A percentile compares a stretch with the other conserved stretches of the same genome.
Evolutionary conservation across 305 asterid genomes (phyloP).

Genomic region (Ajuga reptans): DNA sequence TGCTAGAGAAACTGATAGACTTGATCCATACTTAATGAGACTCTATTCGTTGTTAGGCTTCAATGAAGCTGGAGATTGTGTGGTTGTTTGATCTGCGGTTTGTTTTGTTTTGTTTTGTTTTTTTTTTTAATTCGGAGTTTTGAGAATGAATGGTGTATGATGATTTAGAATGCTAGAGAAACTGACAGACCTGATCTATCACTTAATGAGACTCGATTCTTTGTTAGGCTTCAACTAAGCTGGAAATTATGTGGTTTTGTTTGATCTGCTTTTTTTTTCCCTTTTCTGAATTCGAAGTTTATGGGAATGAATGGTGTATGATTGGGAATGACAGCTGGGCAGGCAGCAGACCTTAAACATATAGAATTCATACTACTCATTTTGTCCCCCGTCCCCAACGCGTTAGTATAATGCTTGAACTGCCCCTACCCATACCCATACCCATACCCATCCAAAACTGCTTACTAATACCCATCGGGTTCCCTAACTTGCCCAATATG

Average conservation of each 20-base stretch:
- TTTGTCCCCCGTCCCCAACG: no score
- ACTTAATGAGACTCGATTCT: conserved; percentile 7
- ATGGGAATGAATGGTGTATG: background rate
- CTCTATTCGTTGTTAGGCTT: conserved; percentile 11
- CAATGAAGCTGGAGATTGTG: background rate
- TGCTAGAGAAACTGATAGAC: conserved; percentile 5
- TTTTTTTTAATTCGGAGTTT: conserved; percentile 2
- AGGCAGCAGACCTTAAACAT: no score
- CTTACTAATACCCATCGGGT: no score
- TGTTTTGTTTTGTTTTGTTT: no score
- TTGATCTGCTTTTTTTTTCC: background rate
- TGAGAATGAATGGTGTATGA: background rate
- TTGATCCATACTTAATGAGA: conserved; percentile 9
- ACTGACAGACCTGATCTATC: conserved; percentile 14
- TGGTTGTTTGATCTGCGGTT: conserved; percentile 1
- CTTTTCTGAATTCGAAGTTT: background rate
- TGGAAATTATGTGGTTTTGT: conserved; percentile 7
- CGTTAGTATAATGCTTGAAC: no score
- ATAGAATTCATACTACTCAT: no score
- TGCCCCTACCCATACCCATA: no score
- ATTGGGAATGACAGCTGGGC: background rate
- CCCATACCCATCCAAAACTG: no score
- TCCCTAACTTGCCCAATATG: no score
- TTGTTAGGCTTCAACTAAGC: background rate
- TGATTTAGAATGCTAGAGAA: conserved; percentile 1